phyloP scores from a whole-genome alignment of 768 basidiomycete species.

The Kwoniella newhampshirensis region DNA sequence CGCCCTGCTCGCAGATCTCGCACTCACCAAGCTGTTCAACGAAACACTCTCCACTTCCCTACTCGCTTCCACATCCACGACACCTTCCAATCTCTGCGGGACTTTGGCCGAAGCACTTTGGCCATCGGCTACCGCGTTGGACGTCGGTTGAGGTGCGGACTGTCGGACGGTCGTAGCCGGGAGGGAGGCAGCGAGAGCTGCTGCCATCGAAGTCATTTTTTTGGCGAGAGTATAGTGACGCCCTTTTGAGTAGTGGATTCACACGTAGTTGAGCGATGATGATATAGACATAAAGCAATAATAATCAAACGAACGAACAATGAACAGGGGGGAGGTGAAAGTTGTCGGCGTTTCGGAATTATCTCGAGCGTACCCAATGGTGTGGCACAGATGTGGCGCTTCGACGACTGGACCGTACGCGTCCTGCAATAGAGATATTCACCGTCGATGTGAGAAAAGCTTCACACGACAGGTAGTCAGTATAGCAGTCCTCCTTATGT shows the following conservation, averaged over 20 bases:
- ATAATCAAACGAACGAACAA: constrained; percentile 1
- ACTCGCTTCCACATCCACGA: constrained; percentile 88
- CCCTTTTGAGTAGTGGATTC: constrained; percentile 7
- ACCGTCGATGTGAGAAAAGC: too few species aligned
- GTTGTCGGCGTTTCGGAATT: constrained; percentile 21
- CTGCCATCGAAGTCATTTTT: constrained; percentile 76
- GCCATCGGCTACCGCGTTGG: too few species aligned
- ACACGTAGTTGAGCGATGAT: neutral
- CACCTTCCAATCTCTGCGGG: constrained; percentile 87
- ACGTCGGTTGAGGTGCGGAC: constrained; percentile 59
- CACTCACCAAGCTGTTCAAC: constrained; percentile 78
- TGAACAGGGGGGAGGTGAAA: neutral
- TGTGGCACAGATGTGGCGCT: constrained; percentile 2
- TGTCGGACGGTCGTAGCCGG: constrained; percentile 47
- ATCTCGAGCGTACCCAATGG: neutral
- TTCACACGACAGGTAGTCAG: too few species aligned
- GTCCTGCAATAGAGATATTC: too few species aligned
- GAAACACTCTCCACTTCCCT: constrained; percentile 77
- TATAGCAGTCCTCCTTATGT: too few species aligned
- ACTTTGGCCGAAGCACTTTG: constrained; percentile 59
- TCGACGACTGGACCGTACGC: too few species aligned
- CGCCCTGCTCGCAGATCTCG: too few species aligned
- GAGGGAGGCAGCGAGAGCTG: constrained; percentile 76
- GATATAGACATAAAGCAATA: neutral
- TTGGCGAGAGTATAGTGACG: neutral